phyloP scores from a whole-genome alignment of 2,329 filamentous ascomycete species.

The Ustulina deusta region DNA sequence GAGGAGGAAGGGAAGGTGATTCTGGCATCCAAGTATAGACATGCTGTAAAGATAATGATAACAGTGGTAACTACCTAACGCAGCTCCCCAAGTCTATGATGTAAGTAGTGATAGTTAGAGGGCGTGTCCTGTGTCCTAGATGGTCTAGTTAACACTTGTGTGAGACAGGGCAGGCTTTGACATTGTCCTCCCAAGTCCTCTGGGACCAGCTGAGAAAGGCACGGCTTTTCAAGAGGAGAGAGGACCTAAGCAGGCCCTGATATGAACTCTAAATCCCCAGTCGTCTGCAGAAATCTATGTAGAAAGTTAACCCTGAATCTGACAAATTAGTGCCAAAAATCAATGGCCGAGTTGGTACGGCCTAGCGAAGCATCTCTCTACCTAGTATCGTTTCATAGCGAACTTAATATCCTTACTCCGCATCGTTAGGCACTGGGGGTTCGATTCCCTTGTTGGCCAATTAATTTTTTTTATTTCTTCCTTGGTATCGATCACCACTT shows the following conservation, averaged over 20 bases:
- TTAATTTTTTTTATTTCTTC: not conserved
- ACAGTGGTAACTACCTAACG: not conserved
- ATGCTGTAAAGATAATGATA: not conserved
- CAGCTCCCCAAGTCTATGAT: not conserved
- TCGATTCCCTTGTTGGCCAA: conserved; percentile 7
- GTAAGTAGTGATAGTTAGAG: no score
- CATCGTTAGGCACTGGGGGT: not conserved
- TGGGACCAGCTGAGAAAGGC: no score
- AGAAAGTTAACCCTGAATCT: no score
- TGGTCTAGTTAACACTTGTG: not conserved
- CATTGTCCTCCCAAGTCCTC: no score
- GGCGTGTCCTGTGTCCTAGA: not conserved
- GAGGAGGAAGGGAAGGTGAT: conserved; percentile 31
- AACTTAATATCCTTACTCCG: conserved; percentile 1
- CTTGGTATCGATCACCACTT: not conserved
- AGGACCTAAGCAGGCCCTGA: not conserved
- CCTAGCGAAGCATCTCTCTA: conserved; percentile 4
- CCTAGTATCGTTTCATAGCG: not conserved
- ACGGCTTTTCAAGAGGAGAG: no score
- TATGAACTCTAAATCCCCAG: not conserved
- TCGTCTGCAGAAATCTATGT: not conserved
- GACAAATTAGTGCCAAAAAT: no score
- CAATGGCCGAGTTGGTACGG: not conserved
- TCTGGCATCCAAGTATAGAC: not conserved
- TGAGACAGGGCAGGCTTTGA: no score